phyloP scores from a whole-genome alignment of 1,284 basidiomycete genomes.

The Heterobasidion annosum region DNA sequence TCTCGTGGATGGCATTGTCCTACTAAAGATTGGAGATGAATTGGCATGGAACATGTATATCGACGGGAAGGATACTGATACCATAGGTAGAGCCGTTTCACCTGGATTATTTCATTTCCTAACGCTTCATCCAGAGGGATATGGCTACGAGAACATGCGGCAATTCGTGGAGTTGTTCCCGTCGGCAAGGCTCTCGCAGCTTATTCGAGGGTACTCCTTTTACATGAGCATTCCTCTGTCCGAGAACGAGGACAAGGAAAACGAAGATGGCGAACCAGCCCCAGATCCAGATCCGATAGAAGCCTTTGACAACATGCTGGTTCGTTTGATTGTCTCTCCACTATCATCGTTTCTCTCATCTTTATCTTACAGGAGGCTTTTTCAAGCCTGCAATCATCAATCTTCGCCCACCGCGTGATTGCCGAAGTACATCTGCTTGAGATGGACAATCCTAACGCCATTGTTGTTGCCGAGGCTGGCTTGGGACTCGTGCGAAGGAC shows the following conservation, averaged over 20 bases:
- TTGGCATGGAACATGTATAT: conserved; percentile 75
- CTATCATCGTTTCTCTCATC: conserved; percentile 1
- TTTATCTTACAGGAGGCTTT: conserved; percentile 45
- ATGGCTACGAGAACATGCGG: conserved; percentile 54
- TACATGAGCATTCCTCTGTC: conserved; percentile 45
- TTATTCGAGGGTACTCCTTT: conserved; percentile 64
- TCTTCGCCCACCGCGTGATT: conserved; percentile 68
- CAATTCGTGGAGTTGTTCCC: conserved; percentile 71
- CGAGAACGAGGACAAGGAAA: conserved; percentile 28
- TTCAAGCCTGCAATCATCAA: conserved; percentile 44
- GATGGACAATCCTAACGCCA: conserved; percentile 69
- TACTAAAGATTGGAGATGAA: conserved; percentile 69
- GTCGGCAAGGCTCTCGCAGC: conserved; percentile 36
- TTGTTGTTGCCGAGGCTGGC: conserved; percentile 64
- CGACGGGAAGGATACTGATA: conserved; percentile 68
- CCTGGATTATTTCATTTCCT: background rate
- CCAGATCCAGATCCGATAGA: conserved; percentile 28
- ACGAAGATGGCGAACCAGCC: conserved; percentile 22
- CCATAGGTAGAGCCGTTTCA: conserved; percentile 42
- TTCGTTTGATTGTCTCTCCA: conserved; percentile 17
- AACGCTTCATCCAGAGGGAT: conserved; percentile 37
- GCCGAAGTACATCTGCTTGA: conserved; percentile 70
- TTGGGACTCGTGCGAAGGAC: conserved; percentile 48
- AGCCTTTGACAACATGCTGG: conserved; percentile 44
- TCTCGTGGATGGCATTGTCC: conserved; percentile 63